Evolutionary conservation across 108 stramenopile genomes (phyloP).

Genomic region (Fragilaria crotonensis): DNA sequence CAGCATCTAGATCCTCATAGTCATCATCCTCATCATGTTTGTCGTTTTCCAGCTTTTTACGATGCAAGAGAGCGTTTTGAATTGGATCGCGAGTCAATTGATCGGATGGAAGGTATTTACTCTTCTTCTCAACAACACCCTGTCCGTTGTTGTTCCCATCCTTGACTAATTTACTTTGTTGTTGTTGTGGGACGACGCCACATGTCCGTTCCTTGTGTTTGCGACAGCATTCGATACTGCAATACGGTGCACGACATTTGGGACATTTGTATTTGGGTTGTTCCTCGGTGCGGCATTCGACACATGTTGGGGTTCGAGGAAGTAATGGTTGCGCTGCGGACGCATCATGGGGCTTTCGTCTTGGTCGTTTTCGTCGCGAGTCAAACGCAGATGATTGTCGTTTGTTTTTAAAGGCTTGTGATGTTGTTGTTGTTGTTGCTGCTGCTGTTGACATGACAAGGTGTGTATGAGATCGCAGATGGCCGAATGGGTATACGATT

Average conservation of each 20-base stretch:
- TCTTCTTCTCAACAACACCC: conserved; percentile 1
- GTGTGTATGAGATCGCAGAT: no score
- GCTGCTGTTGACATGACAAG: no score
- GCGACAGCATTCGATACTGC: conserved; percentile 66
- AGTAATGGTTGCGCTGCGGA: no score
- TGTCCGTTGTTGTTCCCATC: conserved; percentile 1
- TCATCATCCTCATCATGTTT: conserved; percentile 27
- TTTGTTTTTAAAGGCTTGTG: no score
- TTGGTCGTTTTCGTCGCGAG: no score
- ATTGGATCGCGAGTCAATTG: background rate
- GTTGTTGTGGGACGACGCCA: conserved; percentile 7
- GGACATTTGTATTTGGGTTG: conserved; percentile 75
- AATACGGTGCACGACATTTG: conserved; percentile 67
- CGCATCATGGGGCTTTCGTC: no score
- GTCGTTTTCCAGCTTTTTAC: conserved; percentile 3
- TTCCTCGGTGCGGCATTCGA: conserved; percentile 11
- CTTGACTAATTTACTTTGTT: background rate
- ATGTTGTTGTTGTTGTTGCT: no score
- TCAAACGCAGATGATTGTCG: no score
- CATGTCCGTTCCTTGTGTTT: conserved; percentile 50
- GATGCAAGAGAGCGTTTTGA: background rate
- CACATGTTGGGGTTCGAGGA: no score
- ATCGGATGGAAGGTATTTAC: conserved; percentile 11
- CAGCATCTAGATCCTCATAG: conserved; percentile 51
- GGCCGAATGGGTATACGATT: no score